phyloP scores from a whole-genome alignment of 2,329 filamentous ascomycete genomes.

The Fusarium mundagurra region DNA sequence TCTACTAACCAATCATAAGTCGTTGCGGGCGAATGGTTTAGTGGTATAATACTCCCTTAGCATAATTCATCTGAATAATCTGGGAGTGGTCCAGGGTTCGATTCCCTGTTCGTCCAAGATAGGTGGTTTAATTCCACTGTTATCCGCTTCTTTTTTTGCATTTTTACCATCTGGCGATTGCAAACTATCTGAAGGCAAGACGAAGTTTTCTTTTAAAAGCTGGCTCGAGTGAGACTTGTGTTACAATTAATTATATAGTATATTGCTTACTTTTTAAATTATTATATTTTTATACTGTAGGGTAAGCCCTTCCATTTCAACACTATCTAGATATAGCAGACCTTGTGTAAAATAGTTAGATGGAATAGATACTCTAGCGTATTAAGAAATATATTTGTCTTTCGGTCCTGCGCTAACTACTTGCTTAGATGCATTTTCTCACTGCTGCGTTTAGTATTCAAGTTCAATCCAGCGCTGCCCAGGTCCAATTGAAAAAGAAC shows the following conservation, averaged over 20 bases:
- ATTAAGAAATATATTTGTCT: fast-evolving
- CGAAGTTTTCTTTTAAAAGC: fast-evolving
- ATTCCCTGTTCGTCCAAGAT: conserved; percentile 24
- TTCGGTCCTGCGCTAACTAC: fast-evolving
- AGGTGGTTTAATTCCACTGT: conserved; percentile 5
- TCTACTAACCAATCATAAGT: conserved; percentile 1
- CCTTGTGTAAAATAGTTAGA: fast-evolving
- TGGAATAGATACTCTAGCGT: fast-evolving
- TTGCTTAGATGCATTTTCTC: fast-evolving
- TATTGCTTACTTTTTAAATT: not conserved
- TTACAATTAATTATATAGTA: fast-evolving
- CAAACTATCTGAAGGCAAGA: fast-evolving
- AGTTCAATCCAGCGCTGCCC: fast-evolving
- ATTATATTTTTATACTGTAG: fast-evolving
- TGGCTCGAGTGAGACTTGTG: fast-evolving
- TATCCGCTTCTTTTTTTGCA: conserved; percentile 11
- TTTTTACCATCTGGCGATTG: not conserved
- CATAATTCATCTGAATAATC: not conserved
- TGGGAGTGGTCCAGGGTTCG: conserved; percentile 30
- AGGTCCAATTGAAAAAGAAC: fast-evolving
- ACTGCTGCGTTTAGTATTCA: fast-evolving
- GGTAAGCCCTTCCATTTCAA: not conserved
- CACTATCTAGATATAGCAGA: not conserved
- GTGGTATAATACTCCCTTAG: conserved; percentile 27
- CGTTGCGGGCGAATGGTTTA: conserved; percentile 14